Percentiles rank a stretch among this genome's conserved stretches.
These are phyloP conservation scores for Carex littledalei DNA, from an alignment of 176 grass and related monocot genomes.

Conservation along the genomic window DNA sequence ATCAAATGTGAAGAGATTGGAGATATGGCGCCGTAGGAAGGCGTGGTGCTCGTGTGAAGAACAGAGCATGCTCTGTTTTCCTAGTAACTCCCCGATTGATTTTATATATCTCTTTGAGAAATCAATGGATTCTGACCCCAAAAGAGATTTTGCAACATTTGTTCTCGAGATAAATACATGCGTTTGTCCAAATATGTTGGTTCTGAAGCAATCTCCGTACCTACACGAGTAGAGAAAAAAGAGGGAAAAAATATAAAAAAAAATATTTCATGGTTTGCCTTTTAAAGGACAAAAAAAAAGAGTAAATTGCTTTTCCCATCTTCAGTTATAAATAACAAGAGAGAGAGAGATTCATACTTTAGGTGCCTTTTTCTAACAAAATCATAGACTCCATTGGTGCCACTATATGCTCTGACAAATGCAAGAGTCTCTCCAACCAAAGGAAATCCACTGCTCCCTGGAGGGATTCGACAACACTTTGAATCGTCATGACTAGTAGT, in stretches of 20 bases:
- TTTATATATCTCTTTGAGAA: constrained; percentile 84
- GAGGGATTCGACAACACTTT: not conserved
- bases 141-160: constrained; percentile 23
- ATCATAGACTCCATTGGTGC: constrained; percentile 71
- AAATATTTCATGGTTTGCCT: too few relatives aligned
- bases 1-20: constrained; percentile 47
- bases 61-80: constrained; percentile 77
- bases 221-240: not conserved
- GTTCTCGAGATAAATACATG: constrained; percentile 67
- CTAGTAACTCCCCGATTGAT: constrained; percentile 59
- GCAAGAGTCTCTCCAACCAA: constrained; percentile 45
- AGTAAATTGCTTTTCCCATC: not conserved
- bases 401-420: constrained; percentile 55
- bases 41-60: constrained; percentile 47
- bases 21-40: constrained; percentile 39
- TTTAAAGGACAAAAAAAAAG: not conserved
- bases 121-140: constrained; percentile 41
- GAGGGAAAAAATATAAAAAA: too few relatives aligned
- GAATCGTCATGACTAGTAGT: not conserved
- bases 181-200: constrained; percentile 49
- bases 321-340: too few relatives aligned
- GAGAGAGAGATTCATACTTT: not conserved
- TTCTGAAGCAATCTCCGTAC: constrained; percentile 61
- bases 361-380: constrained; percentile 59
- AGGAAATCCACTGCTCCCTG: constrained; percentile 30